Base-by-base conservation (phyloP, 352 stramenopile genomes). In the Pythium scleroteichum region DNA sequence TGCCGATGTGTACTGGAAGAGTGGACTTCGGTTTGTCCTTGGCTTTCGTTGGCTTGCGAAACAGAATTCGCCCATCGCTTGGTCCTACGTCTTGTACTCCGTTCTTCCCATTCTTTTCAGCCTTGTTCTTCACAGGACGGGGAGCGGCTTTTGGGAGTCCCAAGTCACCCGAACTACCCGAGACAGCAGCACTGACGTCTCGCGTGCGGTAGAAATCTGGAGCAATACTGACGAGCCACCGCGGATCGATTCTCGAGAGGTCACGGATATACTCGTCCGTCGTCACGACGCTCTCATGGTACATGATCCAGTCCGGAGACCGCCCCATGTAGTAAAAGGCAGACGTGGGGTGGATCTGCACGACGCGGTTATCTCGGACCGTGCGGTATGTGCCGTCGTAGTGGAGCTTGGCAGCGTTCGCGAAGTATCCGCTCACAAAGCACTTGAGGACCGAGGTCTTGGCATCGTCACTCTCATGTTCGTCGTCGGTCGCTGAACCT, bases 271-370 rank as follows among this genome's bases (percentile, higher is more conserved):
- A 98, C 72, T 99, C 97, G 57, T 99, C 97, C 0, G 88, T 97
- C 1, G 97, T 99, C 45, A 98, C 89, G 23, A 99, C 97, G 41
- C 99, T 96, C 72, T 99, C 95, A 66, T 99, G 97, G 73, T 99
- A 99, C 29, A 98, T 79, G 17, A 99, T 92, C 84, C 98, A 99
- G 68, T 99, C 97, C 3, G 97, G 97, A 32, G 95, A 78, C 12
- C 70, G 82, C 2, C 82, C 79, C 62, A 88, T 73, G 62, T 87
- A 72, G 55, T 88, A 90, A 44, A 86, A 89, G 22, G 90, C 74
- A 1, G 75, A 92, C 33, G 82, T 91, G 40, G 85, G 85, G 60
- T 92, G 85, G 38, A 94, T 73, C 54, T 92, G 77, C 24, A 92
- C 80, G 3, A 75, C 59, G 33, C 85, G 80, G n/a, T 77, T 68